phyloP scores from a whole-genome alignment of 305 asterid species.

The Rubia peregrina region DNA sequence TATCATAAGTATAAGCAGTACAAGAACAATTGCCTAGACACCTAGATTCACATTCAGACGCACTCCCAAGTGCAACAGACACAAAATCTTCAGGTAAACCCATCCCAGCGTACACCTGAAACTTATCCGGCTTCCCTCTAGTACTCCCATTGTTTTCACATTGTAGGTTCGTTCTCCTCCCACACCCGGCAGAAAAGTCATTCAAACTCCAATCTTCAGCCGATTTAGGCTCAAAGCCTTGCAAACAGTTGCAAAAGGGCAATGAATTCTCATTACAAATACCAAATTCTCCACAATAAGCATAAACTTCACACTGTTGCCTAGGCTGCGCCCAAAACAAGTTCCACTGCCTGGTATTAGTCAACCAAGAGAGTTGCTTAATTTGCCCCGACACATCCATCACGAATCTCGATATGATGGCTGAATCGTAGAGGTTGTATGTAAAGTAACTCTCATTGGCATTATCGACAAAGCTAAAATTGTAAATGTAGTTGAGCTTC shows the following conservation, averaged over 20 bases:
- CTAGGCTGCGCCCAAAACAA: constrained; percentile 68
- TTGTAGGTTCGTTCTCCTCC: constrained; percentile 31
- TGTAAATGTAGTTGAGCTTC: constrained; percentile 44
- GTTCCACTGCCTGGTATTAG: constrained; percentile 31
- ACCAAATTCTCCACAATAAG: constrained; percentile 56
- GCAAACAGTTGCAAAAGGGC: constrained; percentile 53
- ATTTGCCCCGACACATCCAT: constrained; percentile 66
- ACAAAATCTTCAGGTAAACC: constrained; percentile 20
- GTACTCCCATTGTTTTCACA: constrained; percentile 31
- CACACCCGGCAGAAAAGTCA: constrained; percentile 64
- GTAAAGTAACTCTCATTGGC: constrained; percentile 47
- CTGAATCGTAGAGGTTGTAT: constrained; percentile 31
- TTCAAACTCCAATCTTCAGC: constrained; percentile 35
- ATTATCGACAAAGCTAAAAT: constrained; percentile 37
- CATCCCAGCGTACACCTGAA: constrained; percentile 21
- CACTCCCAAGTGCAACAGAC: constrained; percentile 24
- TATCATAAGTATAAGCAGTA: constrained; percentile 18
- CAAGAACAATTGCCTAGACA: constrained; percentile 59
- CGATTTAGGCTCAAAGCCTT: constrained; percentile 32
- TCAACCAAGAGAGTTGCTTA: constrained; percentile 40
- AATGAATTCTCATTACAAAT: constrained; percentile 38
- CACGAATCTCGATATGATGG: constrained; percentile 38
- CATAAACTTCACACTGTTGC: constrained; percentile 56
- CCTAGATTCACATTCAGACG: constrained; percentile 38
- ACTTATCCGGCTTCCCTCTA: constrained; percentile 34